phyloP scores from a whole-genome alignment of 1,284 basidiomycete genomes.

The Ustilago sp. region DNA sequence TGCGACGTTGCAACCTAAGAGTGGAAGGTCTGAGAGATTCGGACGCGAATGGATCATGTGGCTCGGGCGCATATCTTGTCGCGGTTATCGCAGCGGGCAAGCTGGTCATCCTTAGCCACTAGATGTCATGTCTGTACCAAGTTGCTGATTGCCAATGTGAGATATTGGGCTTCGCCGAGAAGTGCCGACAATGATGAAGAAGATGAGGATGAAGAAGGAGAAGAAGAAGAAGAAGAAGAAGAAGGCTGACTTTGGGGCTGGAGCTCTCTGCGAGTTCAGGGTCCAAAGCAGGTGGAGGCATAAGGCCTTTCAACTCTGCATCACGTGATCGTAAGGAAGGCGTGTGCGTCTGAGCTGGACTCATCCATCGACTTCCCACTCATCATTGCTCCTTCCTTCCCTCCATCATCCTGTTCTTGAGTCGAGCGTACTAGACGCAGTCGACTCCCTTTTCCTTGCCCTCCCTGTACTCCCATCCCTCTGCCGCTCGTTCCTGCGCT shows the following conservation, averaged over 20 bases:
- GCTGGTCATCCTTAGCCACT: neutral
- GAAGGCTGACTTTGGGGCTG: neutral
- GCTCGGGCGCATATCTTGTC: neutral
- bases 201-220: neutral
- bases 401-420: too few species aligned
- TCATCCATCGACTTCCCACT: too few species aligned
- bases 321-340: too few species aligned
- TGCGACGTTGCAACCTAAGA: constrained; percentile 28
- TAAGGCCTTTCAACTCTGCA: neutral
- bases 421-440: too few species aligned
- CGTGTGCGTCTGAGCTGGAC: too few species aligned
- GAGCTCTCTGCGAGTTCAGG: neutral
- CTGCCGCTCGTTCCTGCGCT: too few species aligned
- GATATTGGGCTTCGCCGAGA: neutral
- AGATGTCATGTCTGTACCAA: neutral
- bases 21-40: constrained; percentile 15
- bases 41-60: constrained; percentile 20
- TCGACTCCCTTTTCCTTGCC: too few species aligned
- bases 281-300: constrained; percentile 19
- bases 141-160: neutral
- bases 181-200: neutral
- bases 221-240: too few species aligned
- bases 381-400: too few species aligned
- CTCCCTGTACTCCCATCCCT: too few species aligned
- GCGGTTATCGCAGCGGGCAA: neutral